phyloP scores from a whole-genome alignment of 2,329 filamentous ascomycete genomes.

The Cercospora beticola region DNA sequence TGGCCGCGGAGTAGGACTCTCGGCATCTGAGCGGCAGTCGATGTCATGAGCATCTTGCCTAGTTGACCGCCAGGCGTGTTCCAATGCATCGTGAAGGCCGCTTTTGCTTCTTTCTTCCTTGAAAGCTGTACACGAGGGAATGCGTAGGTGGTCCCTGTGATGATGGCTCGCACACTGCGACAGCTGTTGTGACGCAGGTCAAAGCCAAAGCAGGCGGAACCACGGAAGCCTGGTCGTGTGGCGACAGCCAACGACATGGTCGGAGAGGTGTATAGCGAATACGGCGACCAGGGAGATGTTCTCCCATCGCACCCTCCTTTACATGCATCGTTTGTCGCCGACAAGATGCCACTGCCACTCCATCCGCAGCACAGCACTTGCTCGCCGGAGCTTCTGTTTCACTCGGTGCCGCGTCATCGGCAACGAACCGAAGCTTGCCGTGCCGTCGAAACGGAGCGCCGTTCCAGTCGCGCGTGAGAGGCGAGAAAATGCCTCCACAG shows the following conservation, averaged over 20 bases:
- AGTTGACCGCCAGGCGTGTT: not conserved
- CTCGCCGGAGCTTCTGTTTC: not conserved
- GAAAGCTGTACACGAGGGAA: no score
- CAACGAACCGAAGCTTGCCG: not conserved
- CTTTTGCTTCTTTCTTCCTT: not conserved
- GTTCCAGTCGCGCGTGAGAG: not conserved
- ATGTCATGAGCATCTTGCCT: not conserved
- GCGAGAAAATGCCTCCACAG: not conserved
- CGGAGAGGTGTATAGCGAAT: no score
- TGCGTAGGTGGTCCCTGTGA: no score
- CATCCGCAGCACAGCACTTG: not conserved
- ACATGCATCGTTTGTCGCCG: not conserved
- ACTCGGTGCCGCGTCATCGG: not conserved
- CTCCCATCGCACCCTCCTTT: not conserved
- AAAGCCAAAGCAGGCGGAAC: no score
- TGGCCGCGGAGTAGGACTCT: not conserved
- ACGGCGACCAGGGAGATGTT: no score
- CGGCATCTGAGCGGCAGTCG: not conserved
- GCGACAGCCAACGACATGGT: no score
- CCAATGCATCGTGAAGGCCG: not conserved
- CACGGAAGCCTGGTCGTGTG: no score
- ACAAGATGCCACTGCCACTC: not conserved
- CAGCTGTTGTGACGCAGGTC: no score
- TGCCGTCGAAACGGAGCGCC: not conserved
- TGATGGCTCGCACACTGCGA: not conserved